Base-by-base conservation (phyloP, 2,329 filamentous ascomycete species). In the Tolypocladium cylindrosporum region DNA sequence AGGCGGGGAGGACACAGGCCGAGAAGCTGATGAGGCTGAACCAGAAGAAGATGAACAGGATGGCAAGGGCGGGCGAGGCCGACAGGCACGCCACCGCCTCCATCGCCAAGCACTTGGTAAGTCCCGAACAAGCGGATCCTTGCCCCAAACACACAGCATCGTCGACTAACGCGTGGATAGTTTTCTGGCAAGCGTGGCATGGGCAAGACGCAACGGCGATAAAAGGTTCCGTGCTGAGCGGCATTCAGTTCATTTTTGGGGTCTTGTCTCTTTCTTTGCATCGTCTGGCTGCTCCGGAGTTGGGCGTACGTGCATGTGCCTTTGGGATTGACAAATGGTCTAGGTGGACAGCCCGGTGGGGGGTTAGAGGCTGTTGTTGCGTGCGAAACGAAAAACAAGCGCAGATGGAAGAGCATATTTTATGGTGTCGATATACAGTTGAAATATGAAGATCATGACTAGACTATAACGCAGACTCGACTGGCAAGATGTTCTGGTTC, bases 41-140 rank as follows among this genome's bases (percentile, higher is more conserved):
- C 68, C 95, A 99, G 86, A 91, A 93, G 82, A 93, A 91, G 84
- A 97, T 95, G 91, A 99, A 99, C 80, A 85, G 93, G 64, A 94
- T 95, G 88, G 94, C 94, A 51, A 87, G 92, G 74, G 90, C 95
- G 81, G 94, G 94, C 80, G 94, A 99, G 79, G 92, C 88, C 61
- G 94, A 99, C 81, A 86, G 95, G 71, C 93, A 97, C 77, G 85
- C 86, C 61, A 87, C 87, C 58, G 89, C 89, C 42, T 82, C 89
- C 56, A 76, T 96, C 74, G 84, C 87, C 62, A 99, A 96, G 79
- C 94, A 97, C 78, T 80, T 99, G 83, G 88, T 96, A 82, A 74
- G 87, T 83, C 41, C 9, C 10, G 31, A 21, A 21, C 19, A 52
- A 11, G 31, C 27, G 2, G 7, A n/a, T 34, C 2, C 2, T 50